Conservation (phyloP, 768 basidiomycete species). For the Tricholoma saponaceum region DNA sequence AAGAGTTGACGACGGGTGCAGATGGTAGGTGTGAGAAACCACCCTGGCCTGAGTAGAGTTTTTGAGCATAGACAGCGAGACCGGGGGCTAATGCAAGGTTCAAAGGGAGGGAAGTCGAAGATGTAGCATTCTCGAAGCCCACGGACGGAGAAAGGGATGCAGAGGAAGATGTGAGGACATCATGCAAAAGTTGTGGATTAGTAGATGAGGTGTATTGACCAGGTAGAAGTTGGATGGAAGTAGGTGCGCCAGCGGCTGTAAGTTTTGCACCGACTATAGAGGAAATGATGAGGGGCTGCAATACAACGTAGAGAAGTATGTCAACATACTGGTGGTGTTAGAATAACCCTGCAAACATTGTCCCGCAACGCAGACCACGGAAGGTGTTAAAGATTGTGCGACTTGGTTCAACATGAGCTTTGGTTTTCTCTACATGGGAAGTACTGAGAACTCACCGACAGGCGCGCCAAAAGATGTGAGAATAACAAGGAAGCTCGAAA, state of each 20-base stretch:
- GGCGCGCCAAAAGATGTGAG: conserved; percentile 26
- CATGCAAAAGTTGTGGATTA: conserved; percentile 68
- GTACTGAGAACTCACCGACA: conserved; percentile 30
- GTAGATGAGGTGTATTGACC: conserved; percentile 73
- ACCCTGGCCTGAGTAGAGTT: conserved; percentile 63
- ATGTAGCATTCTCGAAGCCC: conserved; percentile 60
- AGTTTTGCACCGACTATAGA: conserved; percentile 65
- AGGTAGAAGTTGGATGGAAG: conserved; percentile 62
- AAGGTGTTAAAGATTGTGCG: conserved; percentile 52
- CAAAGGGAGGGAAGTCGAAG: conserved; percentile 58
- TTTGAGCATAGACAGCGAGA: conserved; percentile 56
- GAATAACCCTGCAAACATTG: conserved; percentile 82
- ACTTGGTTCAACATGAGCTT: conserved; percentile 24
- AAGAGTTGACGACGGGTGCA: conserved; percentile 40
- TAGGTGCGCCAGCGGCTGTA: conserved; percentile 48
- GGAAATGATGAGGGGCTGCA: conserved; percentile 9
- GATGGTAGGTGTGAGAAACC: conserved; percentile 57
- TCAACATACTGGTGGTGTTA: conserved; percentile 57
- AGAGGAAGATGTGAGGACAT: conserved; percentile 61
- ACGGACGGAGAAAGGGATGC: conserved; percentile 52
- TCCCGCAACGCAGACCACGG: conserved; percentile 80
- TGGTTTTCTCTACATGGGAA: background rate
- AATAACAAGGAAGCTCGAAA: conserved; percentile 30
- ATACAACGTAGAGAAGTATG: background rate
- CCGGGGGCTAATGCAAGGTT: conserved; percentile 65